A percentile compares a stretch with the other conserved stretches of the same genome.
These are phyloP conservation scores for Peronospora farinosa DNA, from an alignment of 352 stramenopile species.

Conservation along the genomic window DNA sequence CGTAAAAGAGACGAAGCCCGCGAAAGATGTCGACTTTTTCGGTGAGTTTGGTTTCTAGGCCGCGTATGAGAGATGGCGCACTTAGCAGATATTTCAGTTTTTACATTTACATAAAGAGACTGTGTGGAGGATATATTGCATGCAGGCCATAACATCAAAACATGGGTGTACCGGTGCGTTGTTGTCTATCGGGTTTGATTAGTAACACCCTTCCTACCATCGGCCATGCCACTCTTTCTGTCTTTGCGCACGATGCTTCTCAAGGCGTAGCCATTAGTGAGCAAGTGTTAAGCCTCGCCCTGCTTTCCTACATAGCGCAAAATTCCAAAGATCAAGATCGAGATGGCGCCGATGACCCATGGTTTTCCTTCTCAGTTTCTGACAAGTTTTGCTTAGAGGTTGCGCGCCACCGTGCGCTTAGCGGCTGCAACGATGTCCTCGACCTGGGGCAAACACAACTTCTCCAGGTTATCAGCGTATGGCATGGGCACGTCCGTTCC, in stretches of 20 bases:
- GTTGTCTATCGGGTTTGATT: slow-evolving; percentile 32
- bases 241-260: slow-evolving; percentile 18
- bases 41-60: slow-evolving; percentile 70
- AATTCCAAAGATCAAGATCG: slow-evolving; percentile 23
- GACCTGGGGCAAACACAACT: slow-evolving; percentile 90
- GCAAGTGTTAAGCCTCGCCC: slow-evolving; percentile 19
- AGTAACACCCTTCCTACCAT: slow-evolving; percentile 31
- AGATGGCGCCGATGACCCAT: slow-evolving; percentile 15
- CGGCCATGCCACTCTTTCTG: slow-evolving; percentile 23
- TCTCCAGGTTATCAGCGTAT: slow-evolving; percentile 96
- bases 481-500: slow-evolving; percentile 98
- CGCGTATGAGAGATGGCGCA: neutral
- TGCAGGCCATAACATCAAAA: neutral
- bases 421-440: slow-evolving; percentile 91
- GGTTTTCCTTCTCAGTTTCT: slow-evolving; percentile 5
- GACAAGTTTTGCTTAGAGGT: slow-evolving; percentile 47
- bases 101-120: slow-evolving; percentile 22
- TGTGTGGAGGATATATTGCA: slow-evolving; percentile 7
- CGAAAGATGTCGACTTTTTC: slow-evolving; percentile 85
- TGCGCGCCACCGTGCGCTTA: slow-evolving; percentile 80
- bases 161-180: neutral
- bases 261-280: slow-evolving; percentile 19
- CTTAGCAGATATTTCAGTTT: slow-evolving; percentile 9
- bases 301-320: slow-evolving; percentile 30
- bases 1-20: slow-evolving; percentile 31